phyloP scores from a whole-genome alignment of 768 basidiomycete species.

The Thelephora ganbajun region DNA sequence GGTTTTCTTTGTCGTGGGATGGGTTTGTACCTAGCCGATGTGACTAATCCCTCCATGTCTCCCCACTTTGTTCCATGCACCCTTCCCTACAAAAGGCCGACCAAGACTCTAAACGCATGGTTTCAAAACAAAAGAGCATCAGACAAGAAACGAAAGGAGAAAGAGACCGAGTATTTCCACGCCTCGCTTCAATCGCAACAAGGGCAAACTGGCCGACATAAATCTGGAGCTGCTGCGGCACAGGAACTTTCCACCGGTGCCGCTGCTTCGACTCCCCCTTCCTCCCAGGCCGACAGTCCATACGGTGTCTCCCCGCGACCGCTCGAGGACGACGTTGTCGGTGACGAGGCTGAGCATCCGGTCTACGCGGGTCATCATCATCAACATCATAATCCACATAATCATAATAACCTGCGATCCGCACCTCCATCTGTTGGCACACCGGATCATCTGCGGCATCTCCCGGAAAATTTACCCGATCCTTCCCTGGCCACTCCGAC shows the following conservation, averaged over 20 bases:
- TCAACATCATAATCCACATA: no score
- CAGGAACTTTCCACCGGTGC: no score
- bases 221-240: constrained; percentile 10
- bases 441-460: constrained; percentile 25
- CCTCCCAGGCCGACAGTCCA: no score
- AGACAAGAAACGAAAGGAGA: constrained; percentile 55
- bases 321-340: no score
- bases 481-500: constrained; percentile 8
- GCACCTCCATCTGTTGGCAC: not conserved
- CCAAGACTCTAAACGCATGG: constrained; percentile 78
- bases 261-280: no score
- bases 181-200: constrained; percentile 19
- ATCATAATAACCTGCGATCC: no score
- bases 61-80: constrained; percentile 8
- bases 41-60: not conserved
- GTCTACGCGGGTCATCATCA: no score
- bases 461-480: constrained; percentile 24
- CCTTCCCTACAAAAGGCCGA: constrained; percentile 38
- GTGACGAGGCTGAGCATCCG: no score
- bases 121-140: constrained; percentile 82
- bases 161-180: constrained; percentile 22
- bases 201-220: constrained; percentile 24
- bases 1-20: not conserved
- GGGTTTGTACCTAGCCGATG: not conserved
- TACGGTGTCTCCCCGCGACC: no score